Evolutionary conservation across 2,329 filamentous ascomycete genomes (phyloP), one percentile per base, ranked within the genome.

Genomic region (Claviceps sorghi): DNA sequence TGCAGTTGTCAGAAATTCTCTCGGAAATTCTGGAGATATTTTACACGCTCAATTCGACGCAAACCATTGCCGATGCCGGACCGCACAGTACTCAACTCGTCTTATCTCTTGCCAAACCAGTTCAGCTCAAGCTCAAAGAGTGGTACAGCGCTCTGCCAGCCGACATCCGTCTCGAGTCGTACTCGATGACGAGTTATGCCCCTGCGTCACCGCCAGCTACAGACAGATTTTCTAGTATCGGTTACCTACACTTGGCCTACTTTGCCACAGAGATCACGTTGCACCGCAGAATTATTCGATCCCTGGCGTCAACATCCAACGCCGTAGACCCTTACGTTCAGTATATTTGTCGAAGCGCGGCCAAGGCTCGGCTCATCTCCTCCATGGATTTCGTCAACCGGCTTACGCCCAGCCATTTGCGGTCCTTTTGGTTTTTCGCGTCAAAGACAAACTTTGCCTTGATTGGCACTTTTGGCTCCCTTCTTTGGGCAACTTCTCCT

Each of bases 341-440:
- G 52, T 88, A 94, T 67, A 95, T 96, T 59, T 95, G 90, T 68
- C 88, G 91, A 51, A 90, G 84, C 53, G 91, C 91, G 4, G 91
- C 91, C 51, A 96, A 96, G 67, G 94, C 91, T 0, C 84, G 91
- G 6, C 77, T 97, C 36, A 95, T 96, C 63, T 94, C 87, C 22
- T 89, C 90, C 57, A 95, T 97, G 86, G 91, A 97, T 65, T 95
- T 96, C 67, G 89, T 95, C 60, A 96, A 96, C 68, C 84, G 91
- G 0, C 78, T 97, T 34, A 88, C 86, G 45, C 88, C 88, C 0
- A 80, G 83, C 38, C 90, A 97, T 61, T 76, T 96, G 32, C 82
- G 84, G n/a, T 80, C 88, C 0, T 96, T 96, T 69, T 97, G 91
- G 91, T 90, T 86, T 64, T 91, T 90, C 63, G 83, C 86, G 2